These are phyloP conservation scores for Dactylellina sp. DNA, from an alignment of 2,329 filamentous ascomycete genomes.

Conservation along the genomic window DNA sequence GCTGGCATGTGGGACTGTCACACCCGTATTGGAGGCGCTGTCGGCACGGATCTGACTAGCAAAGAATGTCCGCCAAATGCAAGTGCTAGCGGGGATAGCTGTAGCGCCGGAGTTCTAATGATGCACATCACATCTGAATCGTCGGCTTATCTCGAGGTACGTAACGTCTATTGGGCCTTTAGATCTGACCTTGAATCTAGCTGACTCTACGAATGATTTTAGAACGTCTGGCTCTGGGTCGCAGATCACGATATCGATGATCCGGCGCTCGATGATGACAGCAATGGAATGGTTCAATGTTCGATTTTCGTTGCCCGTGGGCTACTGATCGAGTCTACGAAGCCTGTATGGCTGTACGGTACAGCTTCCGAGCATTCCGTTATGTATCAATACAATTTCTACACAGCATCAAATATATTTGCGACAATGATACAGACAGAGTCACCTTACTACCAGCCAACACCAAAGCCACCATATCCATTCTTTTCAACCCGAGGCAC, in stretches of 20 bases:
- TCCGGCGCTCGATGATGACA: not conserved
- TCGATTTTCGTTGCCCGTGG: slow-evolving; percentile 61
- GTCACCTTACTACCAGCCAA: slow-evolving; percentile 63
- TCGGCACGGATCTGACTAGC: slow-evolving; percentile 66
- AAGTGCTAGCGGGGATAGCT: too few relatives aligned
- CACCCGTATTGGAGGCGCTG: slow-evolving; percentile 65
- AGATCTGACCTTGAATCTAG: too few relatives aligned
- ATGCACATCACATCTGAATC: slow-evolving; percentile 62
- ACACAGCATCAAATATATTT: slow-evolving; percentile 71
- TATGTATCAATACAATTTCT: slow-evolving; percentile 77
- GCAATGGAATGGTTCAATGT: not conserved
- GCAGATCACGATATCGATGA: slow-evolving; percentile 63
- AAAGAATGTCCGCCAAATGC: slow-evolving; percentile 64
- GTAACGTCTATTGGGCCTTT: not conserved
- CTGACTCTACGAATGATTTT: not conserved
- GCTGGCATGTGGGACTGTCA: slow-evolving; percentile 66
- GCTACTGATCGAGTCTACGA: slow-evolving; percentile 62
- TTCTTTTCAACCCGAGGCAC: slow-evolving; percentile 61
- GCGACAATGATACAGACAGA: slow-evolving; percentile 67
- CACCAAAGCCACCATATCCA: slow-evolving; percentile 27
- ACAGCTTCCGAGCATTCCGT: slow-evolving; percentile 73
- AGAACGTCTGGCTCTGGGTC: slow-evolving; percentile 70
- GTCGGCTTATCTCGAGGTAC: slow-evolving; percentile 63
- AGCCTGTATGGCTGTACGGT: slow-evolving; percentile 64
- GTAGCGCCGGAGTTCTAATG: slow-evolving; percentile 62